Base-by-base conservation (phyloP, 345 rosid genomes). In the Cochlearia excelsa region DNA sequence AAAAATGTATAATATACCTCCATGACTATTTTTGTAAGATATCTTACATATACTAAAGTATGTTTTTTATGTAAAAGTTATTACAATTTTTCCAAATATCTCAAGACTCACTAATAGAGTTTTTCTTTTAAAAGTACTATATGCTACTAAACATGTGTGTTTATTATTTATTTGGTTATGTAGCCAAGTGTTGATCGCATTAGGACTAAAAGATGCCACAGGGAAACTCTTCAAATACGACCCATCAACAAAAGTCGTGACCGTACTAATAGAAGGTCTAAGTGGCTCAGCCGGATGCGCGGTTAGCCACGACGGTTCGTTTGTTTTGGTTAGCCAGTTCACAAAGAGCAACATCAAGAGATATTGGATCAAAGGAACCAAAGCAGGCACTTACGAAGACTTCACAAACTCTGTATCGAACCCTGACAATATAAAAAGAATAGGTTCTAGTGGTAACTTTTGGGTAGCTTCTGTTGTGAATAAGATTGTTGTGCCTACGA, bases 401-500 rank as follows among this genome's bases (percentile, higher is more conserved):
- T 69, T 69, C 42, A 69, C 74, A 4, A 61, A 62, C 58, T 41
- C 57, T 0, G 46, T 69, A 1, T 61, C 74, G 0, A 69, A 69
- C 51, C 74, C 74, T 40, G 74, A 69, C 42, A 69, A 69, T 43
- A 69, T 69, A 23, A 62, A 10, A 35, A 61, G 74, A n/a, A 43
- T 69, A 9, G 74, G 74, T 9, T 69, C 74, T 56, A 61, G 63
- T 6, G 74, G 63, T 40, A 69, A 69, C 64, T 69, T 69, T 48
- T 69, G 74, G 74, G 68, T 69, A 1, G 74, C 74, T 55, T 69
- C 74, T 0, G 74, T 69, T 2, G 74, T 69, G 33, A 69, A 62
- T 58, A 61, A 61, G 58, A 50, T 61, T 34, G 2, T 69, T 23
- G 63, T 61, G 16, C 63, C 68, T 28, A 69, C 74, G 3, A 56